phyloP scores from a whole-genome alignment of 2,329 filamentous ascomycete genomes.

The Mycogone perniciosa region DNA sequence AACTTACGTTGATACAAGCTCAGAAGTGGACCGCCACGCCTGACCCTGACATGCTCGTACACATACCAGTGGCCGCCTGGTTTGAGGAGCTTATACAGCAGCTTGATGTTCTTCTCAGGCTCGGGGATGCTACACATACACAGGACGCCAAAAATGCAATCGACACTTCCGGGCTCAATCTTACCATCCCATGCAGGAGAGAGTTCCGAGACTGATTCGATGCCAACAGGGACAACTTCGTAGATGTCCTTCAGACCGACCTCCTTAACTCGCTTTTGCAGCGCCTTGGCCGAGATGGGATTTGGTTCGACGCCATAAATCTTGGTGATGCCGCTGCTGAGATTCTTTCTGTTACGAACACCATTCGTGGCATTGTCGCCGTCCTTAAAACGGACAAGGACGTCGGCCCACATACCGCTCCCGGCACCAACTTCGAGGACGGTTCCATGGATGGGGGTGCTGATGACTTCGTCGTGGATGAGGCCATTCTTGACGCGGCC shows the following conservation, averaged over 20 bases:
- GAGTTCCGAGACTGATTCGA: conserved; percentile 46
- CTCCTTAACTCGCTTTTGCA: conserved; percentile 41
- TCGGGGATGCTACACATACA: conserved; percentile 60
- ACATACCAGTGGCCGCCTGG: conserved; percentile 57
- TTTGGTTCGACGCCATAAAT: conserved; percentile 64
- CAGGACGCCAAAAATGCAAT: conserved; percentile 55
- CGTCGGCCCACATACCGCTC: conserved; percentile 52
- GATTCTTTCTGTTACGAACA: conserved; percentile 18
- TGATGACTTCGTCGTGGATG: conserved; percentile 26
- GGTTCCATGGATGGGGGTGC: conserved; percentile 40
- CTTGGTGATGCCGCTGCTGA: conserved; percentile 29
- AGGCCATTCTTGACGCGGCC: conserved; percentile 37
- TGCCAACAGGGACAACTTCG: conserved; percentile 55
- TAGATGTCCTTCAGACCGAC: conserved; percentile 52
- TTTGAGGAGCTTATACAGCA: conserved; percentile 52
- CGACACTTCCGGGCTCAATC: conserved; percentile 46
- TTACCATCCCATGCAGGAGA: conserved; percentile 36
- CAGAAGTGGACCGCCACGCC: conserved; percentile 34
- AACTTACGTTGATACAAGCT: conserved; percentile 46
- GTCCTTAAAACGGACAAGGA: conserved; percentile 36
- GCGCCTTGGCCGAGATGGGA: conserved; percentile 39
- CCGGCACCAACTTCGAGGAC: conserved; percentile 60
- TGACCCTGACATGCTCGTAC: conserved; percentile 52
- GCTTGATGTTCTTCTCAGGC: conserved; percentile 47
- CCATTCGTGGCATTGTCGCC: conserved; percentile 10